Percentiles rank a stretch among this genome's conserved stretches.
Evolutionary conservation across 768 basidiomycete genomes (phyloP).

Genomic region (Calocybe cyanea): DNA sequence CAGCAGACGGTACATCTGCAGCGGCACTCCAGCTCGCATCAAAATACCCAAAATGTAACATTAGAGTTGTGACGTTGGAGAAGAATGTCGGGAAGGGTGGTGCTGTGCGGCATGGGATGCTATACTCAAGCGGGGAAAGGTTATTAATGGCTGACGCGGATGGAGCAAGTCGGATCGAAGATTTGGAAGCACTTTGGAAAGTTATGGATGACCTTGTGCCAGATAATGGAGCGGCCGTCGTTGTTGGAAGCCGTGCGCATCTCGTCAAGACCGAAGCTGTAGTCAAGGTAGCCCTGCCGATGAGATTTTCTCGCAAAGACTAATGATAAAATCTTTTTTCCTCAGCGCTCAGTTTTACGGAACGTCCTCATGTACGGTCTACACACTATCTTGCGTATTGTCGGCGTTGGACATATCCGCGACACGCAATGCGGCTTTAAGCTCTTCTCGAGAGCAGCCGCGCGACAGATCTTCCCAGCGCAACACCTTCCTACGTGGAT

Average conservation of each 20-base stretch:
- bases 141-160: conserved; percentile 94
- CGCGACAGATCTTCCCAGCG: conserved; percentile 77
- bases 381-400: conserved; percentile 82
- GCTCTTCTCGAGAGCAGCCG: conserved; percentile 81
- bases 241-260: conserved; percentile 90
- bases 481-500: conserved; percentile 93
- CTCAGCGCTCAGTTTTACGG: conserved; percentile 79
- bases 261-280: conserved; percentile 90
- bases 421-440: conserved; percentile 99
- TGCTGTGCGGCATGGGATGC: conserved; percentile 88
- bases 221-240: conserved; percentile 50
- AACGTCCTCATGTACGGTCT: conserved; percentile 94
- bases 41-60: conserved; percentile 51
- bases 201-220: conserved; percentile 63
- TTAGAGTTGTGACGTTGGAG: conserved; percentile 75
- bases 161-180: conserved; percentile 84
- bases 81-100: conserved; percentile 91
- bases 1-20: conserved; percentile 67
- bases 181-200: conserved; percentile 75
- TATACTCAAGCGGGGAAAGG: conserved; percentile 71
- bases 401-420: conserved; percentile 86
- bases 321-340: neutral
- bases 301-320: too few relatives aligned
- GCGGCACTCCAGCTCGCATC: conserved; percentile 63
- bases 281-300: conserved; percentile 87